These are phyloP conservation scores for Fonsecaea erecta DNA, from an alignment of 2,329 filamentous ascomycete genomes.

Conservation along the genomic window DNA sequence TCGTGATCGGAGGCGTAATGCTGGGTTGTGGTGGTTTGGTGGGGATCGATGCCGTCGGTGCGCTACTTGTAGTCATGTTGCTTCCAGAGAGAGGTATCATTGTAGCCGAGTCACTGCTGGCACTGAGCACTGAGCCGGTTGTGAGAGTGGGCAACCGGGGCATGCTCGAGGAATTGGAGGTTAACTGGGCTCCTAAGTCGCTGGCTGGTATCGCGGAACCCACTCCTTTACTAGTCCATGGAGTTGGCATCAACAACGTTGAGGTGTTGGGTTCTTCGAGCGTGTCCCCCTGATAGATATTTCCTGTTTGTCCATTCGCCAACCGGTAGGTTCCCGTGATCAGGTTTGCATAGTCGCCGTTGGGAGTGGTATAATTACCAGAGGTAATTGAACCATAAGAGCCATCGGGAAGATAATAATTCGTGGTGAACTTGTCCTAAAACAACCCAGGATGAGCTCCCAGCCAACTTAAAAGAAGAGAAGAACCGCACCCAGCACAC, in stretches of 20 bases:
- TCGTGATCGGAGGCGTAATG: constrained; percentile 21
- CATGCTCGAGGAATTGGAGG: constrained; percentile 18
- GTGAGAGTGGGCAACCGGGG: constrained; percentile 5
- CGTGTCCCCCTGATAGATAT: constrained; percentile 50
- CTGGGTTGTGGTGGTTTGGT: constrained; percentile 5
- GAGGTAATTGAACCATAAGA: constrained; percentile 53
- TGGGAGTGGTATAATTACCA: constrained; percentile 49
- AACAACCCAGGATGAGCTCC: neutral
- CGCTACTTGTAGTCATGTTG: constrained; percentile 1
- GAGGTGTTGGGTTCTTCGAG: constrained; percentile 50
- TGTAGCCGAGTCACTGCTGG: constrained; percentile 4
- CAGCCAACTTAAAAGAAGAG: neutral
- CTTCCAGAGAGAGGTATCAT: constrained; percentile 2
- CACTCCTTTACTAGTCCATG: constrained; percentile 53
- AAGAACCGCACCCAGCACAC: constrained; percentile 51
- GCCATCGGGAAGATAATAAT: constrained; percentile 54
- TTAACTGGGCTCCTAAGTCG: constrained; percentile 45
- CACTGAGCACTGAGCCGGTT: constrained; percentile 1
- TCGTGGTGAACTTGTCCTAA: constrained; percentile 57
- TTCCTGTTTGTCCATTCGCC: constrained; percentile 46
- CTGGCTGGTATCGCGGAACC: constrained; percentile 53
- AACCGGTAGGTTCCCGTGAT: constrained; percentile 52
- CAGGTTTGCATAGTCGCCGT: constrained; percentile 49
- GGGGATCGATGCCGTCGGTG: neutral
- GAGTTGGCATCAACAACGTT: constrained; percentile 51